These are phyloP conservation scores for Trametes sanguinea DNA, from an alignment of 768 basidiomycete genomes.

Conservation along the genomic window DNA sequence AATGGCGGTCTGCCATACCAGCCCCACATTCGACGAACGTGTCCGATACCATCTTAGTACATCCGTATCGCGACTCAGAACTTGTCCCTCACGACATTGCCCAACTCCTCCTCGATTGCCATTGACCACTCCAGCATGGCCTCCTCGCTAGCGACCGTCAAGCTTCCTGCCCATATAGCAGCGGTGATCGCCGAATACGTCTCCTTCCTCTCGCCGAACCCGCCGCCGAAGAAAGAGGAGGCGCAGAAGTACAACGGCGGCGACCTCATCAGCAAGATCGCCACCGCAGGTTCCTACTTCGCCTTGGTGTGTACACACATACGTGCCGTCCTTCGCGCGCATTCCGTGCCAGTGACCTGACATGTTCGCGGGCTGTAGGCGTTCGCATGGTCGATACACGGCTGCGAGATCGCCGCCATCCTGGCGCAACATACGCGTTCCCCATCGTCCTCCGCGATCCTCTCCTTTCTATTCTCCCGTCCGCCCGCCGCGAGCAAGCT, in stretches of 20 bases:
- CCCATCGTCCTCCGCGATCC: background rate
- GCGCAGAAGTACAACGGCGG: background rate
- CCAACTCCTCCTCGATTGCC: background rate
- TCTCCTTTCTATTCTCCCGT: background rate
- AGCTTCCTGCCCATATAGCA: background rate
- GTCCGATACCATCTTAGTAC: too few relatives aligned
- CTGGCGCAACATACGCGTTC: background rate
- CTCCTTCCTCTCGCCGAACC: constrained; percentile 4
- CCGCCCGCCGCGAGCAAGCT: too few relatives aligned
- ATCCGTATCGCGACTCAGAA: too few relatives aligned
- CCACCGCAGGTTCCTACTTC: background rate
- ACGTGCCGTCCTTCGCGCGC: background rate
- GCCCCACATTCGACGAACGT: too few relatives aligned
- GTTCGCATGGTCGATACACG: background rate
- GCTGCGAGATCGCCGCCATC: background rate
- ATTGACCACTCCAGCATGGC: background rate
- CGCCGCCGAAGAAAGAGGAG: constrained; percentile 7
- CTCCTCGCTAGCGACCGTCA: background rate
- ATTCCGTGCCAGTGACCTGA: too few relatives aligned
- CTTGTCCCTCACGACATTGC: too few relatives aligned
- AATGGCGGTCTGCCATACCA: too few relatives aligned
- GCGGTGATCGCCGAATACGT: constrained; percentile 8
- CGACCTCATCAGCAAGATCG: background rate
- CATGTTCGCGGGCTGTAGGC: background rate
- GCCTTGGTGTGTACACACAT: background rate